phyloP scores from a whole-genome alignment of 2,329 filamentous ascomycete genomes.

The Aspergillus quadrilineatus region DNA sequence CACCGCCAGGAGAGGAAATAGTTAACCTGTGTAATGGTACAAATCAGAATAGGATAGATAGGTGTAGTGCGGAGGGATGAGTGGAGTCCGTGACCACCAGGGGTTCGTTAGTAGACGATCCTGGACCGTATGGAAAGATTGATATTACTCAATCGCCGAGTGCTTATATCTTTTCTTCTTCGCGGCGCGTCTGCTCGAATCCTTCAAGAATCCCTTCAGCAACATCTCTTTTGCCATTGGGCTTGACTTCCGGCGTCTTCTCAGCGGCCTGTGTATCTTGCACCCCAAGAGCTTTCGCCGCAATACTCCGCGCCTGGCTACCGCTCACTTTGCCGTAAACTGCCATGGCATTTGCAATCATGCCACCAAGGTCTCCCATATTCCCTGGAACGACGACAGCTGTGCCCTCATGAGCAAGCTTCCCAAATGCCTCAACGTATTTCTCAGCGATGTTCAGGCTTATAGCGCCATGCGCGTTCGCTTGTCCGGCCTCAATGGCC shows the following conservation, averaged over 20 bases:
- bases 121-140: background rate
- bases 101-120: background rate
- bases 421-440: conserved; percentile 92
- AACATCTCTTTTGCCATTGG: conserved; percentile 15
- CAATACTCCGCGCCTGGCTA: conserved; percentile 67
- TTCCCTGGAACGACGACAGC: conserved; percentile 95
- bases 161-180: conserved; percentile 31
- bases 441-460: conserved; percentile 92
- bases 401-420: conserved; percentile 91
- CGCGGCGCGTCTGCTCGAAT: conserved; percentile 46
- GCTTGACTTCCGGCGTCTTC: conserved; percentile 18
- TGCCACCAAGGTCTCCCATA: conserved; percentile 89
- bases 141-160: conserved; percentile 3
- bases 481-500: conserved; percentile 70
- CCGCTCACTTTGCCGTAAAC: conserved; percentile 93
- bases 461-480: conserved; percentile 77
- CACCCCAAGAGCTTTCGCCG: conserved; percentile 37
- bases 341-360: conserved; percentile 94
- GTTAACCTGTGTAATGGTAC: conserved; percentile 4
- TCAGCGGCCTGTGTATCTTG: conserved; percentile 21
- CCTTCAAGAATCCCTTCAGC: conserved; percentile 50
- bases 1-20: conserved; percentile 8
- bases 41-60: background rate
- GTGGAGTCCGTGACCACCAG: background rate
- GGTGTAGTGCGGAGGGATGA: background rate